Evolutionary conservation across 2,329 filamentous ascomycete species (phyloP), one percentile per base, ranked within the genome.

Genomic region (Fusarium decemcellulare): DNA sequence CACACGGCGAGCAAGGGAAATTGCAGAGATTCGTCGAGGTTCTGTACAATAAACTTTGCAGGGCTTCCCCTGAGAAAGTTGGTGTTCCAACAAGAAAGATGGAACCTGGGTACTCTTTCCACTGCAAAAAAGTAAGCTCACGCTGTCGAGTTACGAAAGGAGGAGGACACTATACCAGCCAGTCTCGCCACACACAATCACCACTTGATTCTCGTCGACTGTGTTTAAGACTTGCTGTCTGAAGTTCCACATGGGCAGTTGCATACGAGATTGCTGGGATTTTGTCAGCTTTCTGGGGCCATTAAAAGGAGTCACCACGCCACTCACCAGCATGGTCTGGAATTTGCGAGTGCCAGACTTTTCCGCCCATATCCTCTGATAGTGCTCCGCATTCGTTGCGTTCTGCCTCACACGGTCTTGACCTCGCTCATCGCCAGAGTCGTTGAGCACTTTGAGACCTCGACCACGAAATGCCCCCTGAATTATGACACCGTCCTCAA

Each of bases 21-120:
- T 95, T 10, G 96, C 96, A 15, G 96, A 99, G 66, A 99, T 99
- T 77, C 96, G 91, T 44, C 96, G 90, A 37, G 96, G 96, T 77
- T 99, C 95, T 0, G 96, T 98, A 77, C 96, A 97, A 78, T 95
- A 98, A 11, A 99, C 91, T 76, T 97, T 98, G 81, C 95, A 98
- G 6, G 89, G 84, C 68, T 90, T 91, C 6, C 95, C 95, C 67
- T 91, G 88, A 4, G 90, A 88, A 52, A 99, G 87, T 76, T 98
- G 92, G 74, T 97, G 90, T 78, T 99, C 96, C 8, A 99, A 84
- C 57, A 99, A 88, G 76, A 97, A 98, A 1, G 95, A 91, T 6
- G 96, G 96, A n/a, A 98, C 92, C 76, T 99, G 96, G 0, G 96
- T 99, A 79, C 94, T 98, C 84, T 99, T 99, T 69, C 96, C 96